Evolutionary conservation across 371 early-diverging fungal species (phyloP).

Genomic region (Lichtheimia ornata): DNA sequence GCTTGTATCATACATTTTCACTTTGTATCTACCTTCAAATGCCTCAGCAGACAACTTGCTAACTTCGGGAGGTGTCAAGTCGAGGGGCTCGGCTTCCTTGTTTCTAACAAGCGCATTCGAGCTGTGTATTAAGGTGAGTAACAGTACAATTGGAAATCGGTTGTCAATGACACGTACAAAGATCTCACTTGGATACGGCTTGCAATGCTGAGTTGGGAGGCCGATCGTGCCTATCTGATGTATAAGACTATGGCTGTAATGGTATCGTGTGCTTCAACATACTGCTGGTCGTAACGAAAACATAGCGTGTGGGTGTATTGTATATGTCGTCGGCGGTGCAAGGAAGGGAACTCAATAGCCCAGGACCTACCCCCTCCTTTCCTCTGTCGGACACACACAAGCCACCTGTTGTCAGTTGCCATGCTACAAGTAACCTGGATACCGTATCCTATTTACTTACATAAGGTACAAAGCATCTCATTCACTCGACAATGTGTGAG

Average conservation of each 20-base stretch:
- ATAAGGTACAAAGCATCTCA: too few species aligned
- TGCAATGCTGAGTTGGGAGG: not conserved
- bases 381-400: too few species aligned
- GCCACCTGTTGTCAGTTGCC: too few species aligned
- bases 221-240: not conserved
- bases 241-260: too few species aligned
- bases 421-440: too few species aligned
- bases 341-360: not conserved
- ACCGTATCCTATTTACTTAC: too few species aligned
- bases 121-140: too few species aligned
- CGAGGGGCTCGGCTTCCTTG: not conserved
- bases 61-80: not conserved
- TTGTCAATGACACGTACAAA: not conserved
- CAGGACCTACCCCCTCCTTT: too few species aligned
- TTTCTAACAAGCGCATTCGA: not conserved
- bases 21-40: not conserved
- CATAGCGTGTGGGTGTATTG: not conserved
- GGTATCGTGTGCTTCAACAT: not conserved
- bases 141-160: too few species aligned
- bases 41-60: not conserved
- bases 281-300: constrained; percentile 4
- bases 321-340: not conserved
- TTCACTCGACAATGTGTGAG: too few species aligned
- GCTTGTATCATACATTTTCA: too few species aligned
- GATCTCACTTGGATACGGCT: not conserved